phyloP scores from a whole-genome alignment of 2,329 filamentous ascomycete species.

The Xylaria sp. region DNA sequence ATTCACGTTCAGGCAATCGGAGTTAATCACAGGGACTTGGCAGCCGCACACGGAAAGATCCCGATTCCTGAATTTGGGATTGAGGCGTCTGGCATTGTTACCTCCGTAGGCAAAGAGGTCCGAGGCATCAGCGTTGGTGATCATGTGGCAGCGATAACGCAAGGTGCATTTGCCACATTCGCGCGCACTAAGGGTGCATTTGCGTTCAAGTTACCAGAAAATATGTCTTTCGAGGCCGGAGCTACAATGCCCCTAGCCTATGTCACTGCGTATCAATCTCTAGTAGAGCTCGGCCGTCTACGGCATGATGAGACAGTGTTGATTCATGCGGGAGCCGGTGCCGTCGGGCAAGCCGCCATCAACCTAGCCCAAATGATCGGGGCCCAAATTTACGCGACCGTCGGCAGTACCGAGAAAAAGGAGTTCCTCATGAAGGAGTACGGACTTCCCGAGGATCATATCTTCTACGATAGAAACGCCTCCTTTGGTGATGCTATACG shows the following conservation, averaged over 20 bases:
- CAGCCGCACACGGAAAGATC: constrained; percentile 46
- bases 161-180: constrained; percentile 50
- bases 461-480: constrained; percentile 47
- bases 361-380: constrained; percentile 47
- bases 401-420: constrained; percentile 46
- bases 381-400: constrained; percentile 46
- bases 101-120: constrained; percentile 43
- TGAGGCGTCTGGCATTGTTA: constrained; percentile 47
- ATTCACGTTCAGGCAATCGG: constrained; percentile 47
- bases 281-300: constrained; percentile 45
- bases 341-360: constrained; percentile 49
- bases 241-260: constrained; percentile 47
- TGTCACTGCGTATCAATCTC: constrained; percentile 46
- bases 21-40: constrained; percentile 48
- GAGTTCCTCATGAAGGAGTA: constrained; percentile 48
- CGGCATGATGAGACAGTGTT: constrained; percentile 45
- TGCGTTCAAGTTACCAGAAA: constrained; percentile 46
- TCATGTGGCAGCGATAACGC: constrained; percentile 52
- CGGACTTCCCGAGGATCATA: constrained; percentile 43
- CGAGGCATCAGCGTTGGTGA: constrained; percentile 46
- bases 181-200: constrained; percentile 46
- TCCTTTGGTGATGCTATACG: constrained; percentile 45
- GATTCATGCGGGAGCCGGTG: constrained; percentile 47
- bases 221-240: constrained; percentile 47
- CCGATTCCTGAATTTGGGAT: constrained; percentile 43